Evolutionary conservation across 352 stramenopile species (phyloP).

Genomic region (Globisporangium abappressorium): DNA sequence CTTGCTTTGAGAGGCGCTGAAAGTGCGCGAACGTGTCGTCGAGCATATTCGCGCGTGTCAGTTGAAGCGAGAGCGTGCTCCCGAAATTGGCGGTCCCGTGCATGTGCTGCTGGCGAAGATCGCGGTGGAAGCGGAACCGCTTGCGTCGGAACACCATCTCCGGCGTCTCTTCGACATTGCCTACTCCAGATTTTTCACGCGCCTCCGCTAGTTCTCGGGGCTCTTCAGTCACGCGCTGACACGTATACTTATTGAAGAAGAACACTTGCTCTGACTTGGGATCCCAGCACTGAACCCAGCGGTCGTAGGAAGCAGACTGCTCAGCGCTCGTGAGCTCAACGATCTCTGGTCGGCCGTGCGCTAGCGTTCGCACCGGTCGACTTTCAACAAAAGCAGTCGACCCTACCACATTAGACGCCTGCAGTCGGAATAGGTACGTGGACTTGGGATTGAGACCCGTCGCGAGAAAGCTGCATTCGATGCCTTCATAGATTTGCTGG

Average conservation of each 20-base stretch:
- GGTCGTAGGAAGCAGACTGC: slow-evolving; percentile 34
- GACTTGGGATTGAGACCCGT: slow-evolving; percentile 40
- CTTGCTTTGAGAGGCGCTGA: slow-evolving; percentile 34
- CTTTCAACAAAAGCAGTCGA: slow-evolving; percentile 62
- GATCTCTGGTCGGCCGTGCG: slow-evolving; percentile 60
- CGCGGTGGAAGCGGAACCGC: slow-evolving; percentile 80
- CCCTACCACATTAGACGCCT: slow-evolving; percentile 67
- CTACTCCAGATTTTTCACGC: slow-evolving; percentile 35
- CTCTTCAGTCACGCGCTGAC: slow-evolving; percentile 61
- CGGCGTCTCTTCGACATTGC: slow-evolving; percentile 55
- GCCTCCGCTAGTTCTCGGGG: slow-evolving; percentile 43
- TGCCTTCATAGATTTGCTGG: slow-evolving; percentile 55
- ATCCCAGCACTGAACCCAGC: slow-evolving; percentile 89
- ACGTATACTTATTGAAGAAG: slow-evolving; percentile 88
- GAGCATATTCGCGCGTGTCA: slow-evolving; percentile 62
- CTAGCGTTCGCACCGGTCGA: slow-evolving; percentile 50
- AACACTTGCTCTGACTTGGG: slow-evolving; percentile 81
- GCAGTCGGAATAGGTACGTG: slow-evolving; percentile 63
- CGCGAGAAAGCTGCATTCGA: slow-evolving; percentile 63
- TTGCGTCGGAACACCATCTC: slow-evolving; percentile 86
- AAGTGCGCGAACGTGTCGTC: slow-evolving; percentile 67
- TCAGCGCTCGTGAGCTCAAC: slow-evolving; percentile 54
- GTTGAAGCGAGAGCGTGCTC: slow-evolving; percentile 34
- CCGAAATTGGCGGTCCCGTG: slow-evolving; percentile 31
- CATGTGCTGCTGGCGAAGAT: slow-evolving; percentile 45